Conservation (phyloP, 2,329 filamentous ascomycete species). For the Aspergillus sp. region DNA sequence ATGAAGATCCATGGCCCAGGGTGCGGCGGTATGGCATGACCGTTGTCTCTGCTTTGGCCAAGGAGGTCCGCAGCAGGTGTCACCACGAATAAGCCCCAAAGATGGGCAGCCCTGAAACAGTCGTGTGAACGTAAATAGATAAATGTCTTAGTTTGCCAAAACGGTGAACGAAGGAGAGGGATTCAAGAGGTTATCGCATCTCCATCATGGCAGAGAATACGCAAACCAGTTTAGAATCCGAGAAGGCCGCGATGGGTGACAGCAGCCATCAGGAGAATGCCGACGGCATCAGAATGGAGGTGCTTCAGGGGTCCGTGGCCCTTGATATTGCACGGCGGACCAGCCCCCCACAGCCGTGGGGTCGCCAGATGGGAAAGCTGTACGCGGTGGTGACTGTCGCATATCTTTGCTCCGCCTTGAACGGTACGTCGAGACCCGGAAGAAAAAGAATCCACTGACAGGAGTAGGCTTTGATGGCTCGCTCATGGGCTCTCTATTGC, state of each 20-base stretch:
- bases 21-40: not conserved
- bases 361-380: not conserved
- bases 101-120: not conserved
- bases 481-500: slow-evolving; percentile 54
- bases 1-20: too few relatives aligned
- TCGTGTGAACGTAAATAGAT: too few relatives aligned
- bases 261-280: not conserved
- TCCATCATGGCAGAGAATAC: not conserved
- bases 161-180: too few relatives aligned
- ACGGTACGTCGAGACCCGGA: not conserved
- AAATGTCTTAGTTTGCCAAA: too few relatives aligned
- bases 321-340: not conserved
- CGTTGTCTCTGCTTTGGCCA: not conserved
- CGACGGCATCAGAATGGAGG: not conserved
- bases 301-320: not conserved
- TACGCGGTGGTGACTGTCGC: not conserved
- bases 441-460: not conserved
- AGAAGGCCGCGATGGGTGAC: not conserved
- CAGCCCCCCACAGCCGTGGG: not conserved
- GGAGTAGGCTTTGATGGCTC: slow-evolving; percentile 46
- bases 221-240: not conserved
- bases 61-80: not conserved
- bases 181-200: too few relatives aligned
- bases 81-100: not conserved
- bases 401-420: not conserved